phyloP scores from a whole-genome alignment of 306 rosid species.

The Medicago arabica region DNA sequence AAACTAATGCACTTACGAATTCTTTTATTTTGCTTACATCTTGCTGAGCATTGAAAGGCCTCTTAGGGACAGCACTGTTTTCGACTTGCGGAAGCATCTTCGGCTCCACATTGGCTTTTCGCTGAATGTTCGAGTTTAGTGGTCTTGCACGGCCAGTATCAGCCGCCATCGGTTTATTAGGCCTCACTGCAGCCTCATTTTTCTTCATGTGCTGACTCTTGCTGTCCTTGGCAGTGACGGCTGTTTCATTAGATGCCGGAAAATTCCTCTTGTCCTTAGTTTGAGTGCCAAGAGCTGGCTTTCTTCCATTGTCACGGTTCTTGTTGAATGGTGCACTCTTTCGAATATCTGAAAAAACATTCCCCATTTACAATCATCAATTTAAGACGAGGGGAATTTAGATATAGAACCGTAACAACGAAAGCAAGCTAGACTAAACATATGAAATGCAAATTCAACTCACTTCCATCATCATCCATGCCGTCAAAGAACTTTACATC shows the following conservation, averaged over 20 bases:
- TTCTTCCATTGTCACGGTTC: constrained; percentile 66
- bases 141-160: constrained; percentile 63
- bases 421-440: constrained; percentile 51
- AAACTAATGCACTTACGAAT: background rate
- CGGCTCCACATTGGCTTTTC: constrained; percentile 44
- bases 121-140: constrained; percentile 54
- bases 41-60: constrained; percentile 54
- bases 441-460: constrained; percentile 58
- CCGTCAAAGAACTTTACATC: constrained; percentile 87
- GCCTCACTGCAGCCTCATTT: constrained; percentile 57
- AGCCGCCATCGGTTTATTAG: constrained; percentile 53
- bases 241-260: constrained; percentile 45
- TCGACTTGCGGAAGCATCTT: constrained; percentile 55
- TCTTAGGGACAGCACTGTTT: constrained; percentile 51
- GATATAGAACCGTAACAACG: constrained; percentile 46
- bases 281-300: constrained; percentile 50
- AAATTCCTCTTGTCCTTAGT: constrained; percentile 49
- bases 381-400: constrained; percentile 48
- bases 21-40: constrained; percentile 58
- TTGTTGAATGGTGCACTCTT: constrained; percentile 55
- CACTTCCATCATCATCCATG: constrained; percentile 97
- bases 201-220: constrained; percentile 57
- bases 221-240: constrained; percentile 51
- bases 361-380: constrained; percentile 47
- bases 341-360: constrained; percentile 84